Base-by-base conservation (phyloP, 2,329 filamentous ascomycete species). In the Penicillium crustosum region DNA sequence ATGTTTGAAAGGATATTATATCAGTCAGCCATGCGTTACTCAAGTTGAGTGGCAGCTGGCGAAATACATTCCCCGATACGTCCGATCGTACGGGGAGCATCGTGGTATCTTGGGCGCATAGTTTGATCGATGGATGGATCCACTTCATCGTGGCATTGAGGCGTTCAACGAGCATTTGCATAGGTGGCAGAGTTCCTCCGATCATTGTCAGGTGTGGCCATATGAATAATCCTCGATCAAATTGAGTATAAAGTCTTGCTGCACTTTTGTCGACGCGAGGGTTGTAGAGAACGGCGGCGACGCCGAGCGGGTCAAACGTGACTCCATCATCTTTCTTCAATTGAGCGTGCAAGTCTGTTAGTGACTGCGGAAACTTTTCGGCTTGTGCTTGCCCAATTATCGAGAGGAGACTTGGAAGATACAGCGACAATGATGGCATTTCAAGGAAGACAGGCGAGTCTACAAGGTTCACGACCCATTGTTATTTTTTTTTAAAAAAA, bases 191-290 rank as follows among this genome's bases (percentile, higher is more conserved):
- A 7, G 68, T 69, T 13, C 66, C 70, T 21, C 70, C 70, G 38
- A 73, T 65, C 70, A 71, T 71, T 49, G 66, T 72, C 19, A 66
- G 67, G 48, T 73, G 70, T 19, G 70, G 70, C 70, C 70, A 73
- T 44, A 56, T 65, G 58, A 71, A 73, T 44, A 64, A 44, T 4
- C 59, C 54, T 21, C 57, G 58, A 58, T 72, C 69, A 48, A 65
- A 67, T 51, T 72, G 70, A 7, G 67, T 65, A 33, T 72, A 73
- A 4, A 73, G 61, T 31, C 65, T 60, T 17, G 69, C 70, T 12
- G 70, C 69, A 44, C 68, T 71, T 35, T 65, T 53, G 36, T 68
- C 65, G 47, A 67, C 70, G 21, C 70, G 69, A 3, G 69, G 69
- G 54, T 73, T 73, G 49, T 64, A 61, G 4, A 73, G 63, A 19